phyloP scores from a whole-genome alignment of 1,284 basidiomycete genomes.

The Cutaneotrichosporon daszewskae region DNA sequence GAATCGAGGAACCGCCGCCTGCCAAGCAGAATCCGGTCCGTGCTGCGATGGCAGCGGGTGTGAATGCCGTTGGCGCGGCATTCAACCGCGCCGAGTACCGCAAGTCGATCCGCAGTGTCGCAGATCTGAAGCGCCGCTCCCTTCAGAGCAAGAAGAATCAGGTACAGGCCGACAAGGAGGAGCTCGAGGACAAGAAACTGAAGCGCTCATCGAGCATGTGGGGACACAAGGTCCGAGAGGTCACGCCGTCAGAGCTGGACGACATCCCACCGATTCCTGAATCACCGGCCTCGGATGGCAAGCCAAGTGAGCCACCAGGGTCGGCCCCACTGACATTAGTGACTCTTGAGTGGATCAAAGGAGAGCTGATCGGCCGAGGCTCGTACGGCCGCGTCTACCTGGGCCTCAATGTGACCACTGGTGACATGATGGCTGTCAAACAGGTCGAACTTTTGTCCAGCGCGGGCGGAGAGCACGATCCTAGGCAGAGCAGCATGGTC shows the following conservation, averaged over 20 bases:
- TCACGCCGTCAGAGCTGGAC: slow-evolving; percentile 60
- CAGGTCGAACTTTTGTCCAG: slow-evolving; percentile 77
- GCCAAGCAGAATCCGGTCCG: slow-evolving; percentile 15
- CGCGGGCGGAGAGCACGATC: slow-evolving; percentile 83
- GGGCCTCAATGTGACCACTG: slow-evolving; percentile 94
- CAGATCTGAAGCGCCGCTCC: slow-evolving; percentile 42
- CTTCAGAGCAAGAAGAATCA: slow-evolving; percentile 5
- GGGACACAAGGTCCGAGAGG: slow-evolving; percentile 89
- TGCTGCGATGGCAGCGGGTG: slow-evolving; percentile 5
- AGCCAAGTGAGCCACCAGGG: slow-evolving; percentile 4
- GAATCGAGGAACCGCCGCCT: not conserved
- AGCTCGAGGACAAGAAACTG: slow-evolving; percentile 53
- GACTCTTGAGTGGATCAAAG: slow-evolving; percentile 98
- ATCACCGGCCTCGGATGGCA: slow-evolving; percentile 20
- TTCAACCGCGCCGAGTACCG: slow-evolving; percentile 54
- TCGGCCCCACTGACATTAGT: not conserved
- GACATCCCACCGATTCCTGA: slow-evolving; percentile 49
- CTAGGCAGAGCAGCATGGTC: slow-evolving; percentile 76
- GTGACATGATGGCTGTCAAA: slow-evolving; percentile 99
- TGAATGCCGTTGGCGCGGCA: slow-evolving; percentile 2
- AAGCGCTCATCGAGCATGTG: slow-evolving; percentile 92
- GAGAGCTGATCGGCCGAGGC: slow-evolving; percentile 93
- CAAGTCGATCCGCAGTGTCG: slow-evolving; percentile 81
- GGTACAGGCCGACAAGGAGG: not conserved
- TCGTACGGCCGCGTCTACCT: slow-evolving; percentile 96